Evolutionary conservation across 2,329 filamentous ascomycete species (phyloP), one percentile per base, ranked within the genome.

Genomic region (Fusarium nygamai): DNA sequence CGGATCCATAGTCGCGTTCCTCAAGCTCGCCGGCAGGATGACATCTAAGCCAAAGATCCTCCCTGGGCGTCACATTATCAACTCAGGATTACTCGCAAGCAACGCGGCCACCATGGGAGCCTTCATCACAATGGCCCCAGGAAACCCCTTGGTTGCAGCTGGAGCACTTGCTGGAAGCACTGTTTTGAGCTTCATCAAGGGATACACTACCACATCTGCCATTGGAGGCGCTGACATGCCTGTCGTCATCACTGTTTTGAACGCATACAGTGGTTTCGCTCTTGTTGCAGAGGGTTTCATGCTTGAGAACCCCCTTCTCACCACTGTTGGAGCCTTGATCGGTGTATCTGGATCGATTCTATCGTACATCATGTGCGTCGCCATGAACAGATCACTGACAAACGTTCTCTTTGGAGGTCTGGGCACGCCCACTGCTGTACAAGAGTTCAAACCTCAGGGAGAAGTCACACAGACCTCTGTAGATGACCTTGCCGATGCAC

Each of bases 211-310:
- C 0, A 97, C 95, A 0, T 89, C 94, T 5, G 94, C 94, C 1
- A 97, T 98, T 78, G 95, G 95, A 29, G 95, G 94, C n/a, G 94
- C 94, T 19, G 95, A 98, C 79, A 97, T 97, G 94, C 94, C 92
- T 20, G 94, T 97, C 10, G 94, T 96, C 38, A 97, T 97, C 72
- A 97, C 94, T 0, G 94, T 97, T 2, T 84, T 98, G 27, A 98
- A 97, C 76, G 94, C 94, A 0, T 97, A 97, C 81, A 96, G 93
- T 54, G 95, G 95, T 19, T 98, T 97, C 66, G 95, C 95, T 0
- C 87, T 98, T 6, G 94, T 98, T 0, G 94, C 95, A 0, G 94
- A 98, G 82, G 95, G 95, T 0, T 92, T 97, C 81, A 98, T 98
- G 95, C 86, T 98, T 20, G 92, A 96, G 75, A 97, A 97, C 67